These are phyloP conservation scores for Populus tremula DNA, from an alignment of 345 rosid species.

Conservation along the genomic window DNA sequence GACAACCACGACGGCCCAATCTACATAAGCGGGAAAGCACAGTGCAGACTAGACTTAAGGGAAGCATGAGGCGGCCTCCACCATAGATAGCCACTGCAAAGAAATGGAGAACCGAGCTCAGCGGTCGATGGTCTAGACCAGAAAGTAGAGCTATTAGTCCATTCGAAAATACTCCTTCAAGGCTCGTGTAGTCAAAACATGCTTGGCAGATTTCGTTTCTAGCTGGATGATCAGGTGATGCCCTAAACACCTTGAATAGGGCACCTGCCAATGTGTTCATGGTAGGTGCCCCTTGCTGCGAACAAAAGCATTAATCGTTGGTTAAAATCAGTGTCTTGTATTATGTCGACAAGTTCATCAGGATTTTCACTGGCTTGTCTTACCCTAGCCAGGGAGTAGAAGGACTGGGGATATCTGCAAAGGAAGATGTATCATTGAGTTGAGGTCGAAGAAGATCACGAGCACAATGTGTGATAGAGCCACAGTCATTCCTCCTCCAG, in stretches of 20 bases:
- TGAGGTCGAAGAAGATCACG: background rate
- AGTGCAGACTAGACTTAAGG: too few relatives aligned
- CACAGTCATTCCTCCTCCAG: conserved; percentile 3
- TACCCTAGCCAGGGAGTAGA: background rate
- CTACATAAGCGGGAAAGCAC: too few relatives aligned
- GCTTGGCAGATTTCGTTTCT: background rate
- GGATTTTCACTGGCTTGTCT: too few relatives aligned
- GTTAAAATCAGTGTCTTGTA: background rate
- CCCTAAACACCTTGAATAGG: background rate
- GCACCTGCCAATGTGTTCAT: conserved; percentile 4
- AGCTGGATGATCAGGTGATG: background rate
- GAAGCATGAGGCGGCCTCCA: background rate
- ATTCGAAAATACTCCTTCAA: background rate
- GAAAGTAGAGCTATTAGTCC: background rate
- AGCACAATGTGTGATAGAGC: background rate
- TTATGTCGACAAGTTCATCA: too few relatives aligned
- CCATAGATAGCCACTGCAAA: conserved; percentile 8
- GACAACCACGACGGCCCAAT: too few relatives aligned
- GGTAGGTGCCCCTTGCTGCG: background rate
- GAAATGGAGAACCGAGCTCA: conserved; percentile 2
- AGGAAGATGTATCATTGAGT: background rate
- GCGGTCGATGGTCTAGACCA: background rate
- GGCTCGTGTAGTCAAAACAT: background rate
- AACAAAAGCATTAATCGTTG: background rate
- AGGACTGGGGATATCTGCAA: background rate